These are phyloP conservation scores for Sporisorium exsertum DNA, from an alignment of 1,284 basidiomycete species.

Conservation along the genomic window DNA sequence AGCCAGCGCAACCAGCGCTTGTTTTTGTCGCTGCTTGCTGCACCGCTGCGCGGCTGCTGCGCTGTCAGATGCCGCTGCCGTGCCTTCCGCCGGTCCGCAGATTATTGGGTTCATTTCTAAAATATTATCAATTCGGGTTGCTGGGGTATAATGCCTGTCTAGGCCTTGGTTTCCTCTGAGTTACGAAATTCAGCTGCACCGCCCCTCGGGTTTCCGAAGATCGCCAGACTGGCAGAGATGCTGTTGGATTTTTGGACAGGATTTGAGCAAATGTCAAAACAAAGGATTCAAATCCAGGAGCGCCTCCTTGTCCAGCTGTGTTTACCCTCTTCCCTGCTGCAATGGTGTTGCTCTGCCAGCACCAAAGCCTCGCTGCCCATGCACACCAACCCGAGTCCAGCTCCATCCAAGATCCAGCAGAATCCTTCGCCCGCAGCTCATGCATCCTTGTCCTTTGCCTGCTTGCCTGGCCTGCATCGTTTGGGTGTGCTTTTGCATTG, in stretches of 20 bases:
- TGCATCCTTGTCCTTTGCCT: neutral
- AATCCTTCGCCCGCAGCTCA: neutral
- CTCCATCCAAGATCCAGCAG: neutral
- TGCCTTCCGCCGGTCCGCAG: slow-evolving; percentile 20
- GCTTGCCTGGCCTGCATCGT: no score
- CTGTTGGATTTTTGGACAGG: neutral
- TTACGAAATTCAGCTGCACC: slow-evolving; percentile 2
- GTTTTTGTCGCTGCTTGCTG: no score
- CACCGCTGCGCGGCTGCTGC: neutral
- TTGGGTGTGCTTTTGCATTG: no score
- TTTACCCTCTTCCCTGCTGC: no score
- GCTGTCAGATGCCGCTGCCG: slow-evolving; percentile 14
- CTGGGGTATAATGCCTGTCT: neutral
- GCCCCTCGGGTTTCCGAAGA: slow-evolving; percentile 14
- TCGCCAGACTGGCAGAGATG: neutral
- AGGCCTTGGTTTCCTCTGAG: neutral
- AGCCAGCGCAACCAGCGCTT: no score
- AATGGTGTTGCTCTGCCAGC: no score
- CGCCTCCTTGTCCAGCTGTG: no score
- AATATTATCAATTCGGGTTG: no score
- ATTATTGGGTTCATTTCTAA: no score
- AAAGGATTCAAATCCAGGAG: neutral
- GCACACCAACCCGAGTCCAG: neutral
- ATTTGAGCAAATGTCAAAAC: neutral
- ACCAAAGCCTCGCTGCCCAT: neutral